Percentiles rank a stretch among this genome's conserved stretches.
These are phyloP conservation scores for Hyaloperonospora arabidopsidis DNA, from an alignment of 352 stramenopile species.

Conservation along the genomic window DNA sequence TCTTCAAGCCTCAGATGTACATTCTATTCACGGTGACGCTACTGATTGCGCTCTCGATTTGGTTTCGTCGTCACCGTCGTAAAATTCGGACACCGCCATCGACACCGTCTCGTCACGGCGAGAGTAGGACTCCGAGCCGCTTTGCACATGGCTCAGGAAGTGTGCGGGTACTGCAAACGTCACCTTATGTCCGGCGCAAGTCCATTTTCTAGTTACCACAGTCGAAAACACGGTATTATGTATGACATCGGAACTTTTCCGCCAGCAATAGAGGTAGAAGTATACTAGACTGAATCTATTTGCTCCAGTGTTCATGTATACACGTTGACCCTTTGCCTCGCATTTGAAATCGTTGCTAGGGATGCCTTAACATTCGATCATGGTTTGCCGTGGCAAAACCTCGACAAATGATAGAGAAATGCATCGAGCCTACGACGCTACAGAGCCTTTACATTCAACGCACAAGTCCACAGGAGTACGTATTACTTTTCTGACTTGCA, in stretches of 20 bases:
- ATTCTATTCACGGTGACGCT: slow-evolving; percentile 40
- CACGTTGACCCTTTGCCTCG: too few species aligned
- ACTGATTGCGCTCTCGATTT: slow-evolving; percentile 56
- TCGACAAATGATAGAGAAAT: too few species aligned
- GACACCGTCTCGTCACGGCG: slow-evolving; percentile 11
- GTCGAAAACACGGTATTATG: neutral
- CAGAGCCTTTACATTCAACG: too few species aligned
- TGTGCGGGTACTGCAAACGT: slow-evolving; percentile 16
- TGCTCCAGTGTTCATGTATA: too few species aligned
- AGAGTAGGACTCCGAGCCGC: slow-evolving; percentile 17
- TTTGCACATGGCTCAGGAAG: slow-evolving; percentile 15
- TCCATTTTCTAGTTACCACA: slow-evolving; percentile 40
- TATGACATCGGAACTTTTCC: slow-evolving; percentile 1
- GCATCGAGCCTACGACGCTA: too few species aligned
- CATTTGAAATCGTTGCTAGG: too few species aligned
- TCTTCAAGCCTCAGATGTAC: slow-evolving; percentile 52
- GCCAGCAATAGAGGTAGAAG: slow-evolving; percentile 30
- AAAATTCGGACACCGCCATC: slow-evolving; percentile 4
- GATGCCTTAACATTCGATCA: too few species aligned
- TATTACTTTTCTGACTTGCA: too few species aligned
- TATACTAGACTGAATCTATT: neutral
- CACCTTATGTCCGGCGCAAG: slow-evolving; percentile 32
- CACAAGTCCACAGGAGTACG: too few species aligned
- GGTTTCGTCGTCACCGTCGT: slow-evolving; percentile 39
- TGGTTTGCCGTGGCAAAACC: too few species aligned